Evolutionary conservation across 1,139 yeast genomes (phyloP), one percentile per base, ranked within the genome.

Genomic region (Candida sanyaensis): DNA sequence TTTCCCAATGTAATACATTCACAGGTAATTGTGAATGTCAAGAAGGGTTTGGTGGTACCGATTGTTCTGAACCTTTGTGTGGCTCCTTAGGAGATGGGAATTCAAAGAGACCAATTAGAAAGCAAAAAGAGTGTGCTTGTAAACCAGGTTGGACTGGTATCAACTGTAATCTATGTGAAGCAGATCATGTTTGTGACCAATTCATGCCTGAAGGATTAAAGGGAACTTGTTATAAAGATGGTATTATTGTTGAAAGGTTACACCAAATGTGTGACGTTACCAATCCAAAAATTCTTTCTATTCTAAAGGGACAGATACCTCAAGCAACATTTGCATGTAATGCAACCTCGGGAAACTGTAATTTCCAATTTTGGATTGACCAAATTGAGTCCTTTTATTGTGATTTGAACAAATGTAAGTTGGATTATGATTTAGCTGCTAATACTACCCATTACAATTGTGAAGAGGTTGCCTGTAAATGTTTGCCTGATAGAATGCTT

Each of bases 211-310:
- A 85, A 48, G 96, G 89, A 1, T 68, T 91, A 49, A 73, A 80
- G 52, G 99, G 98, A 8, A 89, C 96, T 0, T 93, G 99, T 64
- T 92, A 91, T 65, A 79, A 83, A 53, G 81, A 88, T n/a, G 99
- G 99, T 21, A 80, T 89, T 55, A 71, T 91, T 46, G 95, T 92
- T 26, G 85, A 89, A 53, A 77, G 82, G 57, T 81, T 88, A 61
- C 90, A 86, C 64, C 97, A 89, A 66, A 88, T 88, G 86, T 93
- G 99, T 73, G 88, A 92, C 63, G 98, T 93, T 9, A 92, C 98
- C 26, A 88, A 93, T 66, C 75, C 83, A 50, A 93, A 92, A 66
- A 91, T 93, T 55, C 75, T 90, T 44, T 84, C 86, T 49, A 87
- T 92, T 45, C 73, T 93, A 55, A 73, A 83, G 21, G 97, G 96